phyloP scores from a whole-genome alignment of 2,329 filamentous ascomycete species.

The Colletotrichum sp. region DNA sequence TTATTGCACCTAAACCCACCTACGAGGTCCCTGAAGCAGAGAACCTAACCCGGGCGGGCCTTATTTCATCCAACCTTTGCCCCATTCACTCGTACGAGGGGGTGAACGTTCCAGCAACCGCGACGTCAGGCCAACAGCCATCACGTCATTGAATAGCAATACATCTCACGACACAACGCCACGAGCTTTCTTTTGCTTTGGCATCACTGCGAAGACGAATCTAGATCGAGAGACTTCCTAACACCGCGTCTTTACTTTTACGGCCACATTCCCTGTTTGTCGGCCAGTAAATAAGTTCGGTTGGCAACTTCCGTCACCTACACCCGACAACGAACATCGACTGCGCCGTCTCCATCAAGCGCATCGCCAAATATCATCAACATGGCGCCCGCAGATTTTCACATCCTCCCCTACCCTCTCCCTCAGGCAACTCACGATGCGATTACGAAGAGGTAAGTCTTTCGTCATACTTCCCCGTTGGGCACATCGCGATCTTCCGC shows the following conservation, averaged over 20 bases:
- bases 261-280: neutral
- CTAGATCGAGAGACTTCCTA: neutral
- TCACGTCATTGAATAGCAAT: constrained; percentile 1
- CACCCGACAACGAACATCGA: neutral
- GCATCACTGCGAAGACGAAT: neutral
- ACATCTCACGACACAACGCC: neutral
- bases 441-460: constrained; percentile 16
- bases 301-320: neutral
- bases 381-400: neutral
- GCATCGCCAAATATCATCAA: neutral
- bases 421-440: constrained; percentile 1
- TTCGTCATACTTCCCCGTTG: neutral
- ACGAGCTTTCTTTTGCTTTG: neutral
- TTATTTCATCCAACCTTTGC: neutral
- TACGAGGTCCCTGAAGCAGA: neutral
- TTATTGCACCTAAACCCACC: neutral
- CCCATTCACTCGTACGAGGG: neutral
- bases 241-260: neutral
- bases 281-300: neutral
- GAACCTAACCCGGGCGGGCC: neutral
- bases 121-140: neutral
- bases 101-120: neutral
- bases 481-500: neutral
- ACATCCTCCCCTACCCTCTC: neutral
- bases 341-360: neutral